These are phyloP conservation scores for Ilex asprella DNA, from an alignment of 257 asterid genomes.

Conservation along the genomic window DNA sequence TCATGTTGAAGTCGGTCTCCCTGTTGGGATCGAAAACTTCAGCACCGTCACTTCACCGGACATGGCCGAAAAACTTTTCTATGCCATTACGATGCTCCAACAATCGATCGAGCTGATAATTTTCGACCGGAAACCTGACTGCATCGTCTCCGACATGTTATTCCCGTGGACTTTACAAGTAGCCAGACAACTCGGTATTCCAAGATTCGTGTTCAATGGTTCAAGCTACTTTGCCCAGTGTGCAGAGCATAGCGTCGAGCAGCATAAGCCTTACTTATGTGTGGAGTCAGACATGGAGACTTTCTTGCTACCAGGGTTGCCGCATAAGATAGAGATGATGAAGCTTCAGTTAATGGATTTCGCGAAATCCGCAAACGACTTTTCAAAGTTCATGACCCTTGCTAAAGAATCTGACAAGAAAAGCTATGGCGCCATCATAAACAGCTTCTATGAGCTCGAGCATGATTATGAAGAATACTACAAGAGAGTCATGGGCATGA, in stretches of 20 bases:
- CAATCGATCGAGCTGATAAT: background rate
- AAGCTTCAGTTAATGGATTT: background rate
- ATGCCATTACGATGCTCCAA: background rate
- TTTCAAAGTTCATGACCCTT: background rate
- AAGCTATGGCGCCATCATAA: background rate
- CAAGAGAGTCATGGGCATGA: background rate
- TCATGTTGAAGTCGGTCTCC: background rate
- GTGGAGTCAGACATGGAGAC: background rate
- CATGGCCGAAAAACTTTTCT: background rate
- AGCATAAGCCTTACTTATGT: background rate
- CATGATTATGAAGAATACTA: background rate
- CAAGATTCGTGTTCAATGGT: background rate
- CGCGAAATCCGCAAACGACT: background rate
- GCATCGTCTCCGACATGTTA: background rate
- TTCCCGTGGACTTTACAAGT: background rate
- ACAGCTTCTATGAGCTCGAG: background rate
- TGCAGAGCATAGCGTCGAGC: background rate
- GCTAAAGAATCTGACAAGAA: background rate
- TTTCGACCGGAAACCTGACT: background rate
- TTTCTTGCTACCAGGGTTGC: background rate
- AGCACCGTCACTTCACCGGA: background rate
- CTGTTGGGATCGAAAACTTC: background rate
- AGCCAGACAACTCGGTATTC: background rate
- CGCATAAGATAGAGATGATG: background rate
- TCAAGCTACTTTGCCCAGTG: background rate